A percentile compares a stretch with the other conserved stretches of the same genome.
Evolutionary conservation across 2,329 filamentous ascomycete genomes (phyloP).

Genomic region (Fonsecaea pugnacius): DNA sequence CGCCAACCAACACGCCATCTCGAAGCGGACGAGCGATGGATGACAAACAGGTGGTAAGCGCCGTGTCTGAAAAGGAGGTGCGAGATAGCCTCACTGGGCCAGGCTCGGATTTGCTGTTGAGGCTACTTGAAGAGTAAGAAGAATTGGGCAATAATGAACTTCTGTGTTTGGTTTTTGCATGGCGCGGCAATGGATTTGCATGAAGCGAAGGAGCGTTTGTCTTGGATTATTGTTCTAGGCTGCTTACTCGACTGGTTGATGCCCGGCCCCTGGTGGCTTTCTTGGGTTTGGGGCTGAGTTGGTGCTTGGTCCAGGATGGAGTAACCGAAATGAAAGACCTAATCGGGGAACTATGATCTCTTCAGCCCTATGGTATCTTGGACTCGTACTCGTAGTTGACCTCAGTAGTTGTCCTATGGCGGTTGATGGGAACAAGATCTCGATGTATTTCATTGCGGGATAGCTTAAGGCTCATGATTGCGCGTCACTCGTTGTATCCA

Average conservation of each 20-base stretch:
- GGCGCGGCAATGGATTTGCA: slow-evolving; percentile 17
- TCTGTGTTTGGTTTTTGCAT: slow-evolving; percentile 25
- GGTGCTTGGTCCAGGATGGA: background rate
- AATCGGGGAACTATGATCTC: too few species aligned
- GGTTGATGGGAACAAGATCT: background rate
- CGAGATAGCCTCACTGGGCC: slow-evolving; percentile 66
- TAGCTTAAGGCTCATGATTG: slow-evolving; percentile 8
- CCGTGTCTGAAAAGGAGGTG: slow-evolving; percentile 79
- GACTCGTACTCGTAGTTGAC: background rate
- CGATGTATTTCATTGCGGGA: background rate
- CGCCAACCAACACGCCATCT: slow-evolving; percentile 70
- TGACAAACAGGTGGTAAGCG: slow-evolving; percentile 78
- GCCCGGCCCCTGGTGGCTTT: background rate
- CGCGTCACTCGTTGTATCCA: slow-evolving; percentile 1
- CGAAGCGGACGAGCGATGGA: slow-evolving; percentile 63
- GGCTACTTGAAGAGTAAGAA: slow-evolving; percentile 42
- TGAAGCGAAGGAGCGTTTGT: slow-evolving; percentile 25
- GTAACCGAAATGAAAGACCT: slow-evolving; percentile 1
- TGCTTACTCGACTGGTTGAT: slow-evolving; percentile 4
- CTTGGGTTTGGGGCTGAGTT: background rate
- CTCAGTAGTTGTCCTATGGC: background rate
- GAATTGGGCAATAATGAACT: slow-evolving; percentile 4
- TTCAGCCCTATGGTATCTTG: background rate
- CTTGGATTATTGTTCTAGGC: slow-evolving; percentile 13
- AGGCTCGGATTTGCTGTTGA: slow-evolving; percentile 53